Base-by-base conservation (phyloP, 768 basidiomycete species). In the Pisolithus microcarpus region DNA sequence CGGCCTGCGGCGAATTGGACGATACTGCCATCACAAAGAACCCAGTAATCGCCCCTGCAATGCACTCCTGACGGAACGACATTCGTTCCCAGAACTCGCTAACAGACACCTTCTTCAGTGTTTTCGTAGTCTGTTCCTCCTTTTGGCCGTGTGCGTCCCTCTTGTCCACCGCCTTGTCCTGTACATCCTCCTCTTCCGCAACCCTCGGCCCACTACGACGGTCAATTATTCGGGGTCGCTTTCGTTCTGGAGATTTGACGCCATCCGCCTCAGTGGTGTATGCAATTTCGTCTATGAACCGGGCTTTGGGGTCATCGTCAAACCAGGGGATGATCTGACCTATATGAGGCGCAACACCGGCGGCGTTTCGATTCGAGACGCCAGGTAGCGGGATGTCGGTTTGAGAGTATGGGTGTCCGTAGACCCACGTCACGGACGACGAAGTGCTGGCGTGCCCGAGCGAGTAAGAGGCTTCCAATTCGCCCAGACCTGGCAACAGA, bases 31-130 rank as follows among this genome's bases (percentile, higher is more conserved):
- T 58, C n/a, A 80, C 78, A 64, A 97, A 97, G 72, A 99, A 99
- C 0, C 89, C 95, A 3, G 93, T 97, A 15, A 95, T 80, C 2
- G 89, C 87, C 2, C 94, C 93, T 34, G 84, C 78, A 42, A 87
- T 78, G 62, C 95, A 97, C 68, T 99, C 96, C 63, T 97, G 95
- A 24, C 96, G 78, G 67, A 89, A 95, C 38, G 85, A 91, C 87
- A 99, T 93, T 15, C 92, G 79, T 68, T 96, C 93, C 94, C 95
- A 99, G 67, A 94, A 99, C 62, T 96, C 94, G 38, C 85, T 85
- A 37, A 78, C 59, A 0, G 71, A 68, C 45, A 90, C 84, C 54
- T 72, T 77, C 15, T 64, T 71, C 48, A 90, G 71, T 59, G 84
- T 81, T 43, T 79, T 82, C 48, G 71, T 61, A 28, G 73, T 65